phyloP scores from a whole-genome alignment of 2,329 filamentous ascomycete genomes.

The Coniella vitis region DNA sequence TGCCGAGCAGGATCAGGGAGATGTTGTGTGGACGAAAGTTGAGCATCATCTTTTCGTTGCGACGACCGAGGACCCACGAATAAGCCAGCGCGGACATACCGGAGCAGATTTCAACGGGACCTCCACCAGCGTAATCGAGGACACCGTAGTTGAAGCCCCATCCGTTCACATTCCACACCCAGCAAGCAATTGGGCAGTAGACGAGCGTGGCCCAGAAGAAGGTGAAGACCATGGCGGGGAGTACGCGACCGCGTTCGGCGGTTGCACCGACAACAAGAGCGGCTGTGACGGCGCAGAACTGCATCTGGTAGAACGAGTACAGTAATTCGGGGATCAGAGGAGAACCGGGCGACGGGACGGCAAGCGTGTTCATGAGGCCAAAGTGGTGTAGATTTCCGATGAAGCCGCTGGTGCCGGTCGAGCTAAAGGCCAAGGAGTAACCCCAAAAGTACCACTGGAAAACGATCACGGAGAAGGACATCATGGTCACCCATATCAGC shows the following conservation, averaged over 20 bases:
- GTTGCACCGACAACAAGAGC: conserved; percentile 89
- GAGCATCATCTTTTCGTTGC: conserved; percentile 99
- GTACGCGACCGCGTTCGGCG: conserved; percentile 85
- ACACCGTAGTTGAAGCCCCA: conserved; percentile 90
- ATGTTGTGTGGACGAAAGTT: conserved; percentile 99
- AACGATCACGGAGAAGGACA: conserved; percentile 79
- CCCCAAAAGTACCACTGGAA: conserved; percentile 99
- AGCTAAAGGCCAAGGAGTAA: conserved; percentile 88
- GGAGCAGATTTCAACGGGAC: conserved; percentile 94
- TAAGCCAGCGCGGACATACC: conserved; percentile 91
- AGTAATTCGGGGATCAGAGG: conserved; percentile 83
- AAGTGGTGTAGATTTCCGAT: conserved; percentile 90
- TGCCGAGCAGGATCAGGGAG: conserved; percentile 91
- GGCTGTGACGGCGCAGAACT: conserved; percentile 91
- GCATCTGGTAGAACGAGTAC: conserved; percentile 97
- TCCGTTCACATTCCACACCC: conserved; percentile 92
- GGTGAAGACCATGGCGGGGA: conserved; percentile 90
- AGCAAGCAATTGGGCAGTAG: conserved; percentile 94
- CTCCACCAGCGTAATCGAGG: conserved; percentile 92
- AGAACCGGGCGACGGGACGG: conserved; percentile 77
- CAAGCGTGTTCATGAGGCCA: conserved; percentile 78
- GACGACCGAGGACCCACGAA: conserved; percentile 88
- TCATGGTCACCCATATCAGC: conserved; percentile 97
- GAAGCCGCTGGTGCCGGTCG: conserved; percentile 74
- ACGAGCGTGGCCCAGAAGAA: conserved; percentile 97